Percentiles rank a stretch among this genome's conserved stretches.
These are phyloP conservation scores for Ganoderma leucocontextum DNA, from an alignment of 1,284 basidiomycete genomes.

Conservation along the genomic window DNA sequence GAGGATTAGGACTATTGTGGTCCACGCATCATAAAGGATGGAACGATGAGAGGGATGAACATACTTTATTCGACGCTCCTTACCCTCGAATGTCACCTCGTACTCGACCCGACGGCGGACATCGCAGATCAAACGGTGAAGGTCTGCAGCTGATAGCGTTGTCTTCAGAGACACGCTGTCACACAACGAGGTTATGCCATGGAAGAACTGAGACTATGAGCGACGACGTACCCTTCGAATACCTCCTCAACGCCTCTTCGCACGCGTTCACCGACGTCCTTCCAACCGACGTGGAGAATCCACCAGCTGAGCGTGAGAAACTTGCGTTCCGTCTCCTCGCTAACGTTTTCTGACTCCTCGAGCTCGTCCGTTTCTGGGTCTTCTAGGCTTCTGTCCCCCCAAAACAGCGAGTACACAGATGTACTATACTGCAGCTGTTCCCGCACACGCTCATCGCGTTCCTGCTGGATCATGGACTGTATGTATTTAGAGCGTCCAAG, in stretches of 20 bases:
- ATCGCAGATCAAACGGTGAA: slow-evolving; percentile 72
- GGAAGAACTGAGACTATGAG: background rate
- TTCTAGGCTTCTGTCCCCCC: slow-evolving; percentile 37
- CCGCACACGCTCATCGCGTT: slow-evolving; percentile 64
- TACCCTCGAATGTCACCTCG: slow-evolving; percentile 71
- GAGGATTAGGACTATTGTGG: background rate
- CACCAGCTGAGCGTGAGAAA: slow-evolving; percentile 92
- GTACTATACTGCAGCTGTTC: slow-evolving; percentile 54
- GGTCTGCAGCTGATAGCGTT: slow-evolving; percentile 71
- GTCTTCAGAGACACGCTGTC: slow-evolving; percentile 81
- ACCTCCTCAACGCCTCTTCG: slow-evolving; percentile 80
- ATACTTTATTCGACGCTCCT: slow-evolving; percentile 63
- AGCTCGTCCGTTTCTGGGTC: slow-evolving; percentile 43
- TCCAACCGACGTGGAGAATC: slow-evolving; percentile 91
- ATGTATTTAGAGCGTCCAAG: slow-evolving; percentile 88
- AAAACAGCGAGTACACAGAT: slow-evolving; percentile 47
- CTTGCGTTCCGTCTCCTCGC: slow-evolving; percentile 74
- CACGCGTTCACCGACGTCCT: slow-evolving; percentile 78
- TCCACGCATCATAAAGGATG: background rate
- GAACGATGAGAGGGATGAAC: slow-evolving; percentile 29
- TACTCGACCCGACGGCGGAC: slow-evolving; percentile 79
- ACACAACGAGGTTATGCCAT: slow-evolving; percentile 8
- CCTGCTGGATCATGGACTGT: slow-evolving; percentile 69
- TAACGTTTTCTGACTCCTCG: slow-evolving; percentile 45
- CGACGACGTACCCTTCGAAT: slow-evolving; percentile 73